Conservation (phyloP, 179 eudicot genomes). For the Pouteria campechiana region DNA sequence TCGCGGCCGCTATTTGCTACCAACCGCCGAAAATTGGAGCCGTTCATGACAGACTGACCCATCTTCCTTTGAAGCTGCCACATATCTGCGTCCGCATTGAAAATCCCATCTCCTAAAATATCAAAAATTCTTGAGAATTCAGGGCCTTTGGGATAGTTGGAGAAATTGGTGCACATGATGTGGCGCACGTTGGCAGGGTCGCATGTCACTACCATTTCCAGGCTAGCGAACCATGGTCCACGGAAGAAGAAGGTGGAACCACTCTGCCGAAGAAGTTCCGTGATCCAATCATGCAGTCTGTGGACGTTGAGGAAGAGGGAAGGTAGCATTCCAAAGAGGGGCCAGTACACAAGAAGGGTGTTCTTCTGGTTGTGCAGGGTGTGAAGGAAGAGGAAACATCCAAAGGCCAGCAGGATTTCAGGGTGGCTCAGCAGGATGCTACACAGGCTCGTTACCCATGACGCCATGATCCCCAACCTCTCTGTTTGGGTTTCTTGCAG, state of each 20-base stretch:
- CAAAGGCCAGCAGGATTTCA: too few species aligned
- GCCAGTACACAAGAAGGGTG: slow-evolving; percentile 17
- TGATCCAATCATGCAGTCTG: slow-evolving; percentile 9
- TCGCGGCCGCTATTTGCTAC: slow-evolving; percentile 10
- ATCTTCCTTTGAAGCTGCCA: slow-evolving; percentile 33
- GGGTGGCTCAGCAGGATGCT: too few species aligned
- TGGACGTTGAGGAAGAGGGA: slow-evolving; percentile 2
- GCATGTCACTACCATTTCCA: slow-evolving; percentile 16
- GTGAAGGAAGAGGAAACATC: too few species aligned
- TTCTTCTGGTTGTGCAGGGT: too few species aligned
- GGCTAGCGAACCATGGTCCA: slow-evolving; percentile 33
- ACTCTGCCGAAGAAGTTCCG: background rate
- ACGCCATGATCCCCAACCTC: too few species aligned
- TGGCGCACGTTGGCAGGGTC: slow-evolving; percentile 40
- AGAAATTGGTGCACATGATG: slow-evolving; percentile 15
- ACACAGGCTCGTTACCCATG: too few species aligned
- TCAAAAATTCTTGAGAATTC: slow-evolving; percentile 32
- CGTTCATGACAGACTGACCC: slow-evolving; percentile 19
- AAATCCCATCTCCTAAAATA: slow-evolving; percentile 38
- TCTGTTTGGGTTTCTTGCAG: too few species aligned
- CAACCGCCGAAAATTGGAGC: slow-evolving; percentile 16
- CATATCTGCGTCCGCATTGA: slow-evolving; percentile 22
- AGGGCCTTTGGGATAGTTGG: slow-evolving; percentile 17
- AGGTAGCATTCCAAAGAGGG: slow-evolving; percentile 16
- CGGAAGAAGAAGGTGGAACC: slow-evolving; percentile 17